A percentile compares a stretch with the other conserved stretches of the same genome.
phyloP scores from a whole-genome alignment of 139 green algal genomes.

The Tetradesmus obliquus region DNA sequence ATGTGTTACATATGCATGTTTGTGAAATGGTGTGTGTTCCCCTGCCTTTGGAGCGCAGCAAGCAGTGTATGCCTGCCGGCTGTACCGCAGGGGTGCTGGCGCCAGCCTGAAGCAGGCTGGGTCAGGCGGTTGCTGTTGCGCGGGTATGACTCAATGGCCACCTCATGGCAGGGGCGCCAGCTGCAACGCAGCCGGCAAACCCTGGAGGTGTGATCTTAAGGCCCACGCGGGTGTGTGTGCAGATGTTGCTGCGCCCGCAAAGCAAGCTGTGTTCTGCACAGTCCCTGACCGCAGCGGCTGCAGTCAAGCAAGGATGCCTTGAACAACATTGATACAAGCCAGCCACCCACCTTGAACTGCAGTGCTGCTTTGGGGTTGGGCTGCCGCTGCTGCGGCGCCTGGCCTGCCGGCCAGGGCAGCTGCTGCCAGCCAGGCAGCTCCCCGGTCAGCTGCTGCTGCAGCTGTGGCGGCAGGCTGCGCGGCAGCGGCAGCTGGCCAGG shows the following conservation, averaged over 20 bases:
- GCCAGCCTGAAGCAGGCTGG: slow-evolving; percentile 25
- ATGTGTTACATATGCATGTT: too few species aligned
- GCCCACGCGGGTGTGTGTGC: neutral
- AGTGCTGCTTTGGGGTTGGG: slow-evolving; percentile 71
- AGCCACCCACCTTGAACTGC: slow-evolving; percentile 70
- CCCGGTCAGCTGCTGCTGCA: slow-evolving; percentile 39
- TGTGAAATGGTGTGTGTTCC: neutral
- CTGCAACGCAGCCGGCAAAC: neutral
- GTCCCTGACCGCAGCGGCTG: too few species aligned
- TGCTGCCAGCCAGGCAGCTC: slow-evolving; percentile 46
- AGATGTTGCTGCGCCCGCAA: too few species aligned
- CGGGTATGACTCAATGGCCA: slow-evolving; percentile 47
- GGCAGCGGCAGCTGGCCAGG: slow-evolving; percentile 75
- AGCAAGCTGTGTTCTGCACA: too few species aligned
- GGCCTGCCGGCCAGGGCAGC: slow-evolving; percentile 55
- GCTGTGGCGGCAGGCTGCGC: neutral
- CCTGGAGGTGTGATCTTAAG: slow-evolving; percentile 43
- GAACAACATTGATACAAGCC: too few species aligned
- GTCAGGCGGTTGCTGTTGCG: neutral
- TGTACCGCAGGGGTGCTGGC: slow-evolving; percentile 37
- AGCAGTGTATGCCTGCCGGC: slow-evolving; percentile 14
- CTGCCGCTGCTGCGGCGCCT: neutral
- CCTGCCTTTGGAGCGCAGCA: slow-evolving; percentile 33
- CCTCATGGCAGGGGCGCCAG: slow-evolving; percentile 14
- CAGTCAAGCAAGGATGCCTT: too few species aligned